Percentiles rank a stretch among this genome's conserved stretches.
phyloP scores from a whole-genome alignment of 2,329 filamentous ascomycete genomes.

The Fusarium subtropicale region DNA sequence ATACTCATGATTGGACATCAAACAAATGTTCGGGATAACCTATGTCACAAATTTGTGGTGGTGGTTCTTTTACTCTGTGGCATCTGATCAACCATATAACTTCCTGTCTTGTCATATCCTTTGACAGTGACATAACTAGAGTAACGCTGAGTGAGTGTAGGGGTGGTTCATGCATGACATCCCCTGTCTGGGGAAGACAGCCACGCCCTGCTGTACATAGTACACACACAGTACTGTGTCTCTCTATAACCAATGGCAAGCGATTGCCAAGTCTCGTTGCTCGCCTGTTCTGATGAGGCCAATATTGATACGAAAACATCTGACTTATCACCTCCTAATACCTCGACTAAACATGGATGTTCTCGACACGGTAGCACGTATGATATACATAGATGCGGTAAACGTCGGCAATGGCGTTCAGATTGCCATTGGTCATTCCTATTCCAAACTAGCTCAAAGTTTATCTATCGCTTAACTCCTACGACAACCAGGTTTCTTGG shows the following conservation, averaged over 20 bases:
- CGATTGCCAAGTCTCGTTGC: slow-evolving; percentile 21
- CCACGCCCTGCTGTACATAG: slow-evolving; percentile 11
- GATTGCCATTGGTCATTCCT: slow-evolving; percentile 11
- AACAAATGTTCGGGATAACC: slow-evolving; percentile 1
- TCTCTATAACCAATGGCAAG: slow-evolving; percentile 17
- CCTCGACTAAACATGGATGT: slow-evolving; percentile 10
- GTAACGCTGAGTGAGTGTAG: slow-evolving; percentile 19
- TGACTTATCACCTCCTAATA: slow-evolving; percentile 12
- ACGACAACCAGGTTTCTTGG: slow-evolving; percentile 94
- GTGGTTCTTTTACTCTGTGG: slow-evolving; percentile 4
- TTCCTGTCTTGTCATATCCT: slow-evolving; percentile 23
- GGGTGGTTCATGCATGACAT: slow-evolving; percentile 48
- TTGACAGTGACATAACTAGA: slow-evolving; percentile 22
- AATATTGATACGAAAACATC: slow-evolving; percentile 8
- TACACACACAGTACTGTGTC: background rate
- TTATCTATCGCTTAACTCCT: slow-evolving; percentile 76
- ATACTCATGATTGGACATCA: background rate
- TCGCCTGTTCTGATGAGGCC: slow-evolving; percentile 20
- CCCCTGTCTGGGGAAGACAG: slow-evolving; percentile 26
- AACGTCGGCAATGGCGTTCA: slow-evolving; percentile 5
- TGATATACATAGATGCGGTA: slow-evolving; percentile 4
- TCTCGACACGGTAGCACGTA: background rate
- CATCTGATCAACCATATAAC: slow-evolving; percentile 23
- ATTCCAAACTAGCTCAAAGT: slow-evolving; percentile 28
- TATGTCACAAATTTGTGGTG: background rate